A percentile compares a stretch with the other conserved stretches of the same genome.
Conservation (phyloP, 2,329 filamentous ascomycete species). For the Talaromyces sp. region DNA sequence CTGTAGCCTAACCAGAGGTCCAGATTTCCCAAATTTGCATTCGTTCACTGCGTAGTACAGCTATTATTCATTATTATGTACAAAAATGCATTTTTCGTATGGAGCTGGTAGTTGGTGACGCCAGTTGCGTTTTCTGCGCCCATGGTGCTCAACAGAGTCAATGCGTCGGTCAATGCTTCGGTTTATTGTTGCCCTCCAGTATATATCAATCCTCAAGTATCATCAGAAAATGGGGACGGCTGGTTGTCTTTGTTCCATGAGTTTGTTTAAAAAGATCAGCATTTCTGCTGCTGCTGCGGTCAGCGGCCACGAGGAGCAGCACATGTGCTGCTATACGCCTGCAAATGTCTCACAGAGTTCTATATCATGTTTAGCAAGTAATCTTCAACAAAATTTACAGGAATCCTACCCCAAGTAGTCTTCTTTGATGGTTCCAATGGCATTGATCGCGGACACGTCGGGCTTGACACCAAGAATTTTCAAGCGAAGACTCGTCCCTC, state of each 20-base stretch:
- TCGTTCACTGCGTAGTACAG: neutral
- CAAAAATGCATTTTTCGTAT: neutral
- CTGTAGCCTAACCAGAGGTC: neutral
- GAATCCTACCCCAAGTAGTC: slow-evolving; percentile 44
- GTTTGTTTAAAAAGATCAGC: neutral
- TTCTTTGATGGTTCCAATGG: slow-evolving; percentile 94
- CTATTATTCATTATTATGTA: neutral
- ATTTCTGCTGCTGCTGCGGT: neutral
- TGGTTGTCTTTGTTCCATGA: neutral
- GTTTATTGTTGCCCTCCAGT: neutral
- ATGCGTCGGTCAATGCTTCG: neutral
- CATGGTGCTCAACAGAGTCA: neutral
- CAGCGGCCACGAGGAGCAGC: neutral
- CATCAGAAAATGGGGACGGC: neutral
- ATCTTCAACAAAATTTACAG: neutral
- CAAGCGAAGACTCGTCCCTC: slow-evolving; percentile 84
- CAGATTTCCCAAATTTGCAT: neutral
- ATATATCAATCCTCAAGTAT: neutral
- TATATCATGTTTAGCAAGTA: neutral
- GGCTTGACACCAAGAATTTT: slow-evolving; percentile 92
- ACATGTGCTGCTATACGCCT: neutral
- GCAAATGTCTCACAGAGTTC: slow-evolving; percentile 10
- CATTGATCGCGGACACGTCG: slow-evolving; percentile 92
- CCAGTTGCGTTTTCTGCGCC: neutral
- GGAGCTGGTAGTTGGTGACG: neutral